These are phyloP conservation scores for Colletotrichum siamense DNA, from an alignment of 2,329 filamentous ascomycete species.

Conservation along the genomic window DNA sequence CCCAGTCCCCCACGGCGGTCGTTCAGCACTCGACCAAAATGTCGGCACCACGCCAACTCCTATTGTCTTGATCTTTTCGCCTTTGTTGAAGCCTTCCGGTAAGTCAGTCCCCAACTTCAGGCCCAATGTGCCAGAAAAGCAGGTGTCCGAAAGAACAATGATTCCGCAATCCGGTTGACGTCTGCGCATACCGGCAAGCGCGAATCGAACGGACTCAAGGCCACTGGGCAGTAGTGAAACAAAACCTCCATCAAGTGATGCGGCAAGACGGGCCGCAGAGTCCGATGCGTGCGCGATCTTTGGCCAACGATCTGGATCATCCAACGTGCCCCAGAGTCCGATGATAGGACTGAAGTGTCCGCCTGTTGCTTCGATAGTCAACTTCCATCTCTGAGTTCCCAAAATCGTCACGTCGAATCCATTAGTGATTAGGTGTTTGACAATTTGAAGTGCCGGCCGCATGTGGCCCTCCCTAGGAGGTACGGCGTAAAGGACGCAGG, in stretches of 20 bases:
- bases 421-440: background rate
- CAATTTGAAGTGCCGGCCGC: slow-evolving; percentile 7
- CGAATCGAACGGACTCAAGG: background rate
- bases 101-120: background rate
- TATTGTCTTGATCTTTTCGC: background rate
- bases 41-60: background rate
- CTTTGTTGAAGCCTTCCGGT: background rate
- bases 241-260: slow-evolving; percentile 1
- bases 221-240: background rate
- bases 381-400: background rate
- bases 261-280: background rate
- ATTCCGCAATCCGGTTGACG: background rate
- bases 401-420: slow-evolving; percentile 1
- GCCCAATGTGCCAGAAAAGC: background rate
- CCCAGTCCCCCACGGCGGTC: slow-evolving; percentile 1
- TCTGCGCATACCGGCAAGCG: background rate
- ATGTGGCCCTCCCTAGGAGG: slow-evolving; percentile 9
- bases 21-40: slow-evolving; percentile 2
- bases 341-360: slow-evolving; percentile 5
- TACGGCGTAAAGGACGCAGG: background rate
- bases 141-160: background rate
- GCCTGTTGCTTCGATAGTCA: background rate
- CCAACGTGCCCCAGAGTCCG: slow-evolving; percentile 1
- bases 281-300: background rate
- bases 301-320: slow-evolving; percentile 3